Evolutionary conservation across 345 rosid genomes (phyloP).

Genomic region (Pistacia atlantica): DNA sequence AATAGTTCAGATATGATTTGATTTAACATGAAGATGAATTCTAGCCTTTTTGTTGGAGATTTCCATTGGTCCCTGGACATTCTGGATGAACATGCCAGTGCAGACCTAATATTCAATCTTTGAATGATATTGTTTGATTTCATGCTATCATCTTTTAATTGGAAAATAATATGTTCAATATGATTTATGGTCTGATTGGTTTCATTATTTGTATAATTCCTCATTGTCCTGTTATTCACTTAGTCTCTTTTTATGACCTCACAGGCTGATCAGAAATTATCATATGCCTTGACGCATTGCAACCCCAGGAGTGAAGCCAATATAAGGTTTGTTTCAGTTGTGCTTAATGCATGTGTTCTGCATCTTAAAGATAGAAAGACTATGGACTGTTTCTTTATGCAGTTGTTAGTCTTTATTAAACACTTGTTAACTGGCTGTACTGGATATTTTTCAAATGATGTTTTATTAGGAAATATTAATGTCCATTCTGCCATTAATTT

Average conservation of each 20-base stretch:
- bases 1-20: not conserved
- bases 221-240: conserved; percentile 9
- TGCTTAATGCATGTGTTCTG: conserved; percentile 26
- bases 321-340: conserved; percentile 62
- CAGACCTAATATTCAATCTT: not conserved
- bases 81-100: not conserved
- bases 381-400: conserved; percentile 4
- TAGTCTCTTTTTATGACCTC: conserved; percentile 17
- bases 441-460: not conserved
- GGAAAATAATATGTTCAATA: not conserved
- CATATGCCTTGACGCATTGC: conserved; percentile 84
- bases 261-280: conserved; percentile 95
- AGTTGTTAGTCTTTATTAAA: not conserved
- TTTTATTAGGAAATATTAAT: not conserved
- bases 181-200: not conserved
- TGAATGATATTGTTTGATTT: not conserved
- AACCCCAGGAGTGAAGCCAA: conserved; percentile 66
- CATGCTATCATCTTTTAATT: not conserved
- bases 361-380: conserved; percentile 9
- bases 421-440: not conserved
- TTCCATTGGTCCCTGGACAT: not conserved
- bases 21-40: not conserved
- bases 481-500: not conserved
- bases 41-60: not conserved
- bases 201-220: not conserved